These are phyloP conservation scores for Talaromyces sp. DNA, from an alignment of 2,329 filamentous ascomycete genomes.

Conservation along the genomic window DNA sequence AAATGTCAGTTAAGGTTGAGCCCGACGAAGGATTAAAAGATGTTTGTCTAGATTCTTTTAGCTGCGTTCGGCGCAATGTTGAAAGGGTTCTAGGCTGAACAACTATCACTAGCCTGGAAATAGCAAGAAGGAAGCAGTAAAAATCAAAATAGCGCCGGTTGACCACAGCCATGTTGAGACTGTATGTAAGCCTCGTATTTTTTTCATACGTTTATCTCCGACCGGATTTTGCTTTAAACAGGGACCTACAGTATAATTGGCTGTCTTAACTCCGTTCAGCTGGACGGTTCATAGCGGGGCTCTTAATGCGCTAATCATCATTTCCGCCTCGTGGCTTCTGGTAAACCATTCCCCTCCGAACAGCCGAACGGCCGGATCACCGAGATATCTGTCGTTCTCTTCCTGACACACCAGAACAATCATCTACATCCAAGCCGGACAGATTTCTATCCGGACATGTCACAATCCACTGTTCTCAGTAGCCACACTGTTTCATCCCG, in stretches of 20 bases:
- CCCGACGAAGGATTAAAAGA: no score
- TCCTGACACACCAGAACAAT: not conserved
- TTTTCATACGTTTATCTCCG: no score
- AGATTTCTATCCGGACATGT: not conserved
- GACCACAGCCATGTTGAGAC: no score
- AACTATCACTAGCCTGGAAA: no score
- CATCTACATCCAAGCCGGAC: not conserved
- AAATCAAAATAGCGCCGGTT: no score
- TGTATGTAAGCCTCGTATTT: no score
- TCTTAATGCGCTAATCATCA: not conserved
- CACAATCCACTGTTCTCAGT: not conserved
- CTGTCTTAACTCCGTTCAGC: not conserved
- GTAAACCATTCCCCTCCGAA: not conserved
- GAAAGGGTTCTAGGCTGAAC: no score
- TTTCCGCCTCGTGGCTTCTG: not conserved
- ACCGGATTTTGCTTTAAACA: no score
- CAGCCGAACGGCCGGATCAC: not conserved
- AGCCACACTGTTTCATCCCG: not conserved
- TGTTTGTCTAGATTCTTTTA: no score
- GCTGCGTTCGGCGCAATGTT: no score
- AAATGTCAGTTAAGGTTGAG: no score
- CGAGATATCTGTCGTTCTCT: not conserved
- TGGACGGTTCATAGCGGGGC: not conserved
- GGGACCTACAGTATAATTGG: not conserved
- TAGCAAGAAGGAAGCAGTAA: no score